Evolutionary conservation across 2,329 filamentous ascomycete genomes (phyloP).

Genomic region (Epichloe glyceriae): DNA sequence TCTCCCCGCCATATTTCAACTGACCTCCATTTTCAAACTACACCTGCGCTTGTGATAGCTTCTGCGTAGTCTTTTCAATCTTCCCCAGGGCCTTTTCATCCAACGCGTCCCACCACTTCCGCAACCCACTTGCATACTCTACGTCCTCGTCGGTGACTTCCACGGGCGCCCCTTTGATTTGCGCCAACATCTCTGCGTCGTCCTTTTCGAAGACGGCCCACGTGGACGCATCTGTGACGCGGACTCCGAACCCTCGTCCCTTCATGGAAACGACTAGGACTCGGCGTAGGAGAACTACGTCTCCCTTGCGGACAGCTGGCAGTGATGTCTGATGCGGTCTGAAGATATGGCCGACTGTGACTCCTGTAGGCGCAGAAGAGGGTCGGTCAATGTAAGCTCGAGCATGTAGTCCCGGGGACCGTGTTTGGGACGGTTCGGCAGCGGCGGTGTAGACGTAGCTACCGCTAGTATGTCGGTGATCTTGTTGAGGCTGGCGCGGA

Average conservation of each 20-base stretch:
- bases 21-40: too few relatives aligned
- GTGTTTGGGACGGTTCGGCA: slow-evolving; percentile 40
- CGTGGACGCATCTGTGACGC: slow-evolving; percentile 40
- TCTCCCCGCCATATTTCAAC: too few relatives aligned
- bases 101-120: slow-evolving; percentile 35
- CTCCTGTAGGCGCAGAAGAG: slow-evolving; percentile 34
- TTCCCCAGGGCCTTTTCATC: slow-evolving; percentile 29
- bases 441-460: slow-evolving; percentile 35
- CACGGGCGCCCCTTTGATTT: slow-evolving; percentile 47
- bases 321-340: slow-evolving; percentile 44
- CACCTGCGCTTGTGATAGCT: slow-evolving; percentile 10
- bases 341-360: slow-evolving; percentile 44
- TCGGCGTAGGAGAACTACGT: slow-evolving; percentile 43
- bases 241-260: slow-evolving; percentile 41
- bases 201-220: slow-evolving; percentile 48
- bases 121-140: slow-evolving; percentile 34
- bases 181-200: slow-evolving; percentile 26
- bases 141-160: slow-evolving; percentile 39
- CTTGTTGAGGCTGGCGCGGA: slow-evolving; percentile 36
- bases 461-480: slow-evolving; percentile 42
- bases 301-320: slow-evolving; percentile 40
- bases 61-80: slow-evolving; percentile 28
- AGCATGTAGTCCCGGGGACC: slow-evolving; percentile 48
- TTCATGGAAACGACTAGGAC: slow-evolving; percentile 42
- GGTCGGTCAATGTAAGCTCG: slow-evolving; percentile 44